Conservation (phyloP, 2,329 filamentous ascomycete genomes). For the Ophiosphaerella korrae region DNA sequence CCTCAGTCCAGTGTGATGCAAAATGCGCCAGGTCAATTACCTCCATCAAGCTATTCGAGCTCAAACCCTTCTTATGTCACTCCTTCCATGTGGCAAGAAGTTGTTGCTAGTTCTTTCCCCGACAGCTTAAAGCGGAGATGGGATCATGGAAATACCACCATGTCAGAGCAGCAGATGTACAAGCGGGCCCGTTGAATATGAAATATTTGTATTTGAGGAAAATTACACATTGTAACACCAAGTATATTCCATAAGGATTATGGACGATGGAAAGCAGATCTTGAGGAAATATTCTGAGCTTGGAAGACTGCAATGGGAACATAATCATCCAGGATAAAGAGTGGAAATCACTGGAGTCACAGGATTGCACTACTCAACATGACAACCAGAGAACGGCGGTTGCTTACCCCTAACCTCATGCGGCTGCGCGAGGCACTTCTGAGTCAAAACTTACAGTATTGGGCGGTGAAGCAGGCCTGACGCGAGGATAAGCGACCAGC, state of each 20-base stretch:
- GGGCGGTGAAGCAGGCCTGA: conserved; percentile 1
- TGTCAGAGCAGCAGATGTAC: conserved; percentile 46
- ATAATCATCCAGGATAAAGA: too few species aligned
- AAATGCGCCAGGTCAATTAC: conserved; percentile 36
- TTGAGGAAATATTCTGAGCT: not conserved
- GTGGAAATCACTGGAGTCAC: too few species aligned
- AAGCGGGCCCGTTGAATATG: conserved; percentile 43
- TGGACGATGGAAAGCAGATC: not conserved
- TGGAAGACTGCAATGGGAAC: too few species aligned
- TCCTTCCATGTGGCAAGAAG: conserved; percentile 59
- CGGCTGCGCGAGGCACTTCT: not conserved
- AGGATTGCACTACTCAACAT: too few species aligned
- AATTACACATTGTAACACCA: not conserved
- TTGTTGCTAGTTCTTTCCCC: conserved; percentile 50
- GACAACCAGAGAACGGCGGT: too few species aligned
- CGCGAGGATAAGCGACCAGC: conserved; percentile 6
- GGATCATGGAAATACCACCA: conserved; percentile 46
- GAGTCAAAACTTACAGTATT: conserved; percentile 1
- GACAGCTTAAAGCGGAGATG: conserved; percentile 53
- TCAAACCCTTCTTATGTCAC: conserved; percentile 49
- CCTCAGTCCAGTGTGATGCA: conserved; percentile 41
- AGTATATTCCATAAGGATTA: not conserved
- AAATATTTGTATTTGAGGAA: not conserved
- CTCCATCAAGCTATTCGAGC: conserved; percentile 40
- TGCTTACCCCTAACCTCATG: too few species aligned